These are phyloP conservation scores for Blastomyces gilchristii DNA, from an alignment of 2,329 filamentous ascomycete species.

Conservation along the genomic window DNA sequence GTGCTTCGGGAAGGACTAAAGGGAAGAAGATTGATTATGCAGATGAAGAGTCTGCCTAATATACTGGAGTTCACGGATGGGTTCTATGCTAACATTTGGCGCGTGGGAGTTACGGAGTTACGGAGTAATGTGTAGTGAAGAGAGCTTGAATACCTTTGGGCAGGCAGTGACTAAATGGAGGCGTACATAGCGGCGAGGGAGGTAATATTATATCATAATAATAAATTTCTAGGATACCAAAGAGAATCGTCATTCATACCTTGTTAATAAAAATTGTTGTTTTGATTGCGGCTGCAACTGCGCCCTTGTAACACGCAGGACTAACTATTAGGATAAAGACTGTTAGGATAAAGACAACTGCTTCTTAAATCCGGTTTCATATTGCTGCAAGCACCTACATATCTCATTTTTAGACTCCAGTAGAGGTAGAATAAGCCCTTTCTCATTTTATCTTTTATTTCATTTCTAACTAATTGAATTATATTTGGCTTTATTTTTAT, in stretches of 20 bases:
- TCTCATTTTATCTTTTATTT: too few relatives aligned
- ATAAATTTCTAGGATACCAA: background rate
- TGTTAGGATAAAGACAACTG: too few relatives aligned
- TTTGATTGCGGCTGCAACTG: background rate
- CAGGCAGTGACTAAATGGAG: background rate
- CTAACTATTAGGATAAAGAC: too few relatives aligned
- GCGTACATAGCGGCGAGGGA: background rate
- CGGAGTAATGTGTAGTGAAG: background rate
- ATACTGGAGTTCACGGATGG: background rate
- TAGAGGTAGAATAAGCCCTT: background rate
- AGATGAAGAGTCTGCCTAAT: background rate
- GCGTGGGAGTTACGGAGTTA: background rate
- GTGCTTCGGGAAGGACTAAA: constrained; percentile 1
- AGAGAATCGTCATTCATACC: background rate
- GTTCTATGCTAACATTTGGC: background rate
- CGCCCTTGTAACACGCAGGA: too few relatives aligned
- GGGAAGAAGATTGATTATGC: constrained; percentile 8
- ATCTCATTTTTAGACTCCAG: too few relatives aligned
- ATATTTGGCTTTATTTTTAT: background rate
- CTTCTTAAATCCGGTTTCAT: too few relatives aligned
- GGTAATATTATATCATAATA: background rate
- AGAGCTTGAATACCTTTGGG: background rate
- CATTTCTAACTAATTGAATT: too few relatives aligned
- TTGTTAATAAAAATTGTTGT: background rate
- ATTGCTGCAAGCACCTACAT: too few relatives aligned